These are phyloP conservation scores for Geotrichum carabidarum DNA, from an alignment of 1,139 yeast species.

Conservation along the genomic window DNA sequence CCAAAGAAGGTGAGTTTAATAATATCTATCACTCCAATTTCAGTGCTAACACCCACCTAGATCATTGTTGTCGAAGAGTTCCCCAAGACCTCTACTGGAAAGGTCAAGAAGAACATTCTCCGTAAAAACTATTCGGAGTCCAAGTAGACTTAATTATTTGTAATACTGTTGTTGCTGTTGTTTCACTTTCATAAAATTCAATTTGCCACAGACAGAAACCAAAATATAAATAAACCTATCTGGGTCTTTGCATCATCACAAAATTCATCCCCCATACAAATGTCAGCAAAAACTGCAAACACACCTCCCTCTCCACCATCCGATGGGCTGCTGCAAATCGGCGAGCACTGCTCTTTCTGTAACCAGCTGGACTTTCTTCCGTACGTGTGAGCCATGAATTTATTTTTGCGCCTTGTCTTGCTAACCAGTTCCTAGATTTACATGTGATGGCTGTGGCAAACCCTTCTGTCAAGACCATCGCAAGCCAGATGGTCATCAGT, in stretches of 20 bases:
- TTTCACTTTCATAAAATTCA: background rate
- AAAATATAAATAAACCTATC: slow-evolving; percentile 4
- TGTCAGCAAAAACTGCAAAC: slow-evolving; percentile 1
- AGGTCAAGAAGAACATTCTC: slow-evolving; percentile 36
- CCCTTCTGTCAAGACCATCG: slow-evolving; percentile 51
- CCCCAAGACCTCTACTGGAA: slow-evolving; percentile 41
- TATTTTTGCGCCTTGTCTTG: background rate
- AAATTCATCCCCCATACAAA: background rate
- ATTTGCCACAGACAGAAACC: background rate
- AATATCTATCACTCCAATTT: background rate
- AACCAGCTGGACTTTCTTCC: slow-evolving; percentile 55
- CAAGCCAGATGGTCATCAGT: slow-evolving; percentile 44
- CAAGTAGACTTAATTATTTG: background rate
- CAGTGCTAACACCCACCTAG: slow-evolving; percentile 10
- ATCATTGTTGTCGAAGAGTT: slow-evolving; percentile 30
- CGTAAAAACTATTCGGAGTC: slow-evolving; percentile 10
- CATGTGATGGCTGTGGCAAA: slow-evolving; percentile 48
- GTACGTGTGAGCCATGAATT: background rate
- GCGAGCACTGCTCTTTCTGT: slow-evolving; percentile 50
- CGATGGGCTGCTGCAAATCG: slow-evolving; percentile 49
- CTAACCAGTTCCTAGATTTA: slow-evolving; percentile 30
- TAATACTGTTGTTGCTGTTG: background rate
- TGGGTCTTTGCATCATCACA: background rate
- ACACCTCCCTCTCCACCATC: slow-evolving; percentile 13
- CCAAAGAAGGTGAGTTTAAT: slow-evolving; percentile 35